Base-by-base conservation (phyloP, 2,329 filamentous ascomycete genomes). In the Sclerotinia borealis region DNA sequence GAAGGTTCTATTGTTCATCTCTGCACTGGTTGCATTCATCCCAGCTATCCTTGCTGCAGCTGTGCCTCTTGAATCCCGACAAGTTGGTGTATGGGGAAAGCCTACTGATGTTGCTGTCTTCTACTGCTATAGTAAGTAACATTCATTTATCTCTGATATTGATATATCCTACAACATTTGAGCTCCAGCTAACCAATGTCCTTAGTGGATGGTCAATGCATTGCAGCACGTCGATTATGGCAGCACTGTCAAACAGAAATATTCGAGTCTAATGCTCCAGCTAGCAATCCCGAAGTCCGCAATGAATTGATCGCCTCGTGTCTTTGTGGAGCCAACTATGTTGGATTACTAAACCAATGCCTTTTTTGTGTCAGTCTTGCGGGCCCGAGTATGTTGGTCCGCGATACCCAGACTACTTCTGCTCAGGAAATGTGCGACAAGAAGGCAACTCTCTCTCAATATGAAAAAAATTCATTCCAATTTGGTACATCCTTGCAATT, bases 41-140 rank as follows among this genome's bases (percentile, higher is more conserved):
- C 25, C 25, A 29, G 17, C 39, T 19, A 17, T 29, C 13, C 8
- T 58, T 11, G 39, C 29, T 45, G n/a, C 27, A 7, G 41, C 39
- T 2, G 29, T 34, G 11, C 39, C 39, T 17, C 27, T 45, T 17
- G 39, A 34, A 17, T 34, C 39, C n/a, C 22, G 39, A 36, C 39
- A 58, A 25, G 39, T 34, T 7, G 54, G 54, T 6, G 29, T 25
- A 11, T 58, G 54, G 54, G 39, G 39, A 13, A 58, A 58, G 25
- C 15, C 54, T 7, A 45, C 39, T 7, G 27, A 58, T 45, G 3
- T 25, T 25, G 0, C 54, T 17, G 39, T 58, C 34, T 10, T 7
- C 7, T 25, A 45, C n/a, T 58, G 54, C 39, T 58, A 58, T n/a
- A 34, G 54, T 56, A 25, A 45, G 54, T 56, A 56, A 8, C 1